A percentile compares a stretch with the other conserved stretches of the same genome.
phyloP scores from a whole-genome alignment of 2,329 filamentous ascomycete species.

The Exophiala dermatitidis region DNA sequence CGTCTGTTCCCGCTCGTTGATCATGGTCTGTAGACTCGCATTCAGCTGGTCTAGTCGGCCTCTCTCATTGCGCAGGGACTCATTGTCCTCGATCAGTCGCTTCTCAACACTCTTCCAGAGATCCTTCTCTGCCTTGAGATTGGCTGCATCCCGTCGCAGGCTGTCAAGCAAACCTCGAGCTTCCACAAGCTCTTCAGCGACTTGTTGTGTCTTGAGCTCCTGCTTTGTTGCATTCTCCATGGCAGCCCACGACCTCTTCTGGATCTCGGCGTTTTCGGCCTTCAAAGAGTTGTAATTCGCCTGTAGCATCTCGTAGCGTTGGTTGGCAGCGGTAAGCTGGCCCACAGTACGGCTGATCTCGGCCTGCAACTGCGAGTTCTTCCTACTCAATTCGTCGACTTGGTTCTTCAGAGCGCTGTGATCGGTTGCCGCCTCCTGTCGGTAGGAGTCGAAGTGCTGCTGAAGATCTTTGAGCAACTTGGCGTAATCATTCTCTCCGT shows the following conservation, averaged over 20 bases:
- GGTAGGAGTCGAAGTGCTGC: conserved; percentile 79
- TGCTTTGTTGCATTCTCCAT: conserved; percentile 82
- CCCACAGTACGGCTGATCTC: conserved; percentile 74
- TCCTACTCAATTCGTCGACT: conserved; percentile 68
- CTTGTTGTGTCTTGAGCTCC: conserved; percentile 82
- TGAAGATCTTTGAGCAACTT: conserved; percentile 81
- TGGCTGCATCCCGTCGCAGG: conserved; percentile 81
- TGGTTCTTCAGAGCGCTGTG: conserved; percentile 77
- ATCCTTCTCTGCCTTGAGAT: conserved; percentile 89
- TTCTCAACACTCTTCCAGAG: conserved; percentile 92
- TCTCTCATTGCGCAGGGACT: conserved; percentile 74
- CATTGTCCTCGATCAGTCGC: conserved; percentile 80
- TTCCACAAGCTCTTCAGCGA: conserved; percentile 87
- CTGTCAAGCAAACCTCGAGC: conserved; percentile 74
- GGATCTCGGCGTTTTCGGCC: conserved; percentile 75
- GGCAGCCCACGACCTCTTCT: conserved; percentile 69
- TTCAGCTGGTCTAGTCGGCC: conserved; percentile 75
- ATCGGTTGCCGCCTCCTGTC: conserved; percentile 75
- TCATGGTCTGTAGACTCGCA: conserved; percentile 74
- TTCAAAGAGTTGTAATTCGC: conserved; percentile 79
- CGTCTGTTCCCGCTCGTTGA: conserved; percentile 82
- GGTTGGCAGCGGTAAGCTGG: conserved; percentile 71
- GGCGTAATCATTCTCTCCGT: conserved; percentile 61
- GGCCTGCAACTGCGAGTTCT: conserved; percentile 74
- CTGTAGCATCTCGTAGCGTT: conserved; percentile 83